Evolutionary conservation across 345 rosid genomes (phyloP), one percentile per base, ranked within the genome.

Genomic region (Carallia brachiata): DNA sequence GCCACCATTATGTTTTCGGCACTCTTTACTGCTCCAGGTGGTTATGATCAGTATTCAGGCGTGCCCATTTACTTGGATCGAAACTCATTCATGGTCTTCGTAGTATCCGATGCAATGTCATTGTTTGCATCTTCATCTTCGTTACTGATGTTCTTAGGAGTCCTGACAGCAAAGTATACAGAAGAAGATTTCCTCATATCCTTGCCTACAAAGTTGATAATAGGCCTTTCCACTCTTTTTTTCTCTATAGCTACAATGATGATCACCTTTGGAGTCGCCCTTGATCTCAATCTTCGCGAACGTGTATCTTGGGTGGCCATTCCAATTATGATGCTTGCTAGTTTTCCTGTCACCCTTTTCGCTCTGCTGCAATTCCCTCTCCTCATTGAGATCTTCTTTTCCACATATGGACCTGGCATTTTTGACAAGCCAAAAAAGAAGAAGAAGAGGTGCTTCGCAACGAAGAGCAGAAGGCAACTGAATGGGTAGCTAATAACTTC

Each of bases 241-340:
- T 80, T 89, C 62, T 89, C 96, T 0, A 79, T 89, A 52, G 89
- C 86, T 53, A 83, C 90, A 0, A 89, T 89, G 96, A 87, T 89
- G 88, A 66, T 82, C 31, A 75, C 84, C 18, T 89, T 84, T 64
- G 86, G 83, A n/a, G 57, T 77, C 12, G 66, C 89, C 5, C 74
- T 89, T n/a, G 72, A 18, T 8, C 64, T 81, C 19, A 40, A 81
- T 37, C 75, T 87, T 48, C 70, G 31, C 3, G 39, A 53, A 3
- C 56, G 75, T 10, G 61, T 82, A 2, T 0, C 73, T 0, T 89
- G 87, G 91, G 59, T 81, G 63, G 65, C 67, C 2, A 70, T 80
- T 44, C 88, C 87, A 1, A 82, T 89, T 36, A 60, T 80, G 60
- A 61, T 85, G 64, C 87, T 89, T 1, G 90, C 87, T 12, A 78